phyloP scores from a whole-genome alignment of 2,329 filamentous ascomycete genomes.

The Ambrosiella beaveri region DNA sequence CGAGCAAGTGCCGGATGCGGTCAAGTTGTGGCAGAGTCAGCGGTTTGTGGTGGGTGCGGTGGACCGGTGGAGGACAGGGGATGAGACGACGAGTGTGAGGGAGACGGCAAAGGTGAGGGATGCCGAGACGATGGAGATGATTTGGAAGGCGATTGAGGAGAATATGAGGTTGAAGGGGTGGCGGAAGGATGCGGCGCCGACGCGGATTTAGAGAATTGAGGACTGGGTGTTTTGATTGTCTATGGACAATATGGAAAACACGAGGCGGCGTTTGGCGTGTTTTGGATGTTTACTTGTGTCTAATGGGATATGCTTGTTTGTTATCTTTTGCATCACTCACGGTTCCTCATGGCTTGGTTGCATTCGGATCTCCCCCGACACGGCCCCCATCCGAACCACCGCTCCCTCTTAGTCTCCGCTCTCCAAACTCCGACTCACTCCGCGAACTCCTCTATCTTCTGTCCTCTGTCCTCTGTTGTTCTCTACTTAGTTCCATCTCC shows the following conservation, averaged over 20 bases:
- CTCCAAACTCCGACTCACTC: too few species aligned
- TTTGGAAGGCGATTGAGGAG: constrained; percentile 78
- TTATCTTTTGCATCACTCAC: too few species aligned
- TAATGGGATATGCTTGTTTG: background rate
- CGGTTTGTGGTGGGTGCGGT: constrained; percentile 62
- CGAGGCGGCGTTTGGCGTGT: background rate
- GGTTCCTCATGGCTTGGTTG: too few species aligned
- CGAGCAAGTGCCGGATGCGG: constrained; percentile 58
- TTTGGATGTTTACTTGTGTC: background rate
- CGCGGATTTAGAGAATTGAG: constrained; percentile 24
- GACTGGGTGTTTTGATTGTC: background rate
- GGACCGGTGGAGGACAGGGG: constrained; percentile 57
- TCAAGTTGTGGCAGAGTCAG: constrained; percentile 63
- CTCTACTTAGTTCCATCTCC: too few species aligned
- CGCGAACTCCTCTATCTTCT: too few species aligned
- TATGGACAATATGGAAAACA: background rate
- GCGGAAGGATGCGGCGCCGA: constrained; percentile 52
- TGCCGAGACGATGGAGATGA: constrained; percentile 76
- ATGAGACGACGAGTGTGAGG: constrained; percentile 20
- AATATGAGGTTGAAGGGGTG: constrained; percentile 78
- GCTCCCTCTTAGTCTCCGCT: too few species aligned
- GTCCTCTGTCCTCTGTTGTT: too few species aligned
- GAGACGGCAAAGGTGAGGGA: constrained; percentile 59
- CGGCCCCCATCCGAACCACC: too few species aligned
- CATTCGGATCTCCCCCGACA: too few species aligned